Conservation (phyloP, 2,329 filamentous ascomycete genomes). For the Leptographium radiaticola region DNA sequence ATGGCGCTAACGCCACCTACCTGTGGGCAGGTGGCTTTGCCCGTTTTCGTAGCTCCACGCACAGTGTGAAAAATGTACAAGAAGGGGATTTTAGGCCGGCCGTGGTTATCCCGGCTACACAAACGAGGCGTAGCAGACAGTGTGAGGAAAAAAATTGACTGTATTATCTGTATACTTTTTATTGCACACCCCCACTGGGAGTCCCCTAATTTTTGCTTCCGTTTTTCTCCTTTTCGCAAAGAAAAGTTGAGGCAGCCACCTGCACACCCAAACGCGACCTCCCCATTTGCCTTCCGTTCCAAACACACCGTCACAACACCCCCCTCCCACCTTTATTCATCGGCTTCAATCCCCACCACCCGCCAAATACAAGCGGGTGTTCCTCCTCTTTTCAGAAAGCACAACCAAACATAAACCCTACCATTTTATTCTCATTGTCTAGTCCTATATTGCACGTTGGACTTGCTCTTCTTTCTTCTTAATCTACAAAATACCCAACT, state of each 20-base stretch:
- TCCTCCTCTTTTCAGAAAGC: slow-evolving; percentile 1
- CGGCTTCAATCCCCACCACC: slow-evolving; percentile 1
- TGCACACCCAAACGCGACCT: not conserved
- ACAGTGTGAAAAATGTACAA: not conserved
- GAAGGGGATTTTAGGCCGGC: not conserved
- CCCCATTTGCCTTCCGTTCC: not conserved
- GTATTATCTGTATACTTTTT: not conserved
- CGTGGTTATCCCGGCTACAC: too few relatives aligned
- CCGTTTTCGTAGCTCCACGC: not conserved
- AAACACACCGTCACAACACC: not conserved
- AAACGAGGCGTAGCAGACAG: too few relatives aligned
- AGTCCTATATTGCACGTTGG: not conserved
- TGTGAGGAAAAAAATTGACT: not conserved
- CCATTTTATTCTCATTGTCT: not conserved
- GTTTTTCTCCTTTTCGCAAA: not conserved
- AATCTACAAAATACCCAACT: not conserved
- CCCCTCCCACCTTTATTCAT: not conserved
- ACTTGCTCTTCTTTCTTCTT: not conserved
- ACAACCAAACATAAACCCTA: not conserved
- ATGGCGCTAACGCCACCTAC: not conserved
- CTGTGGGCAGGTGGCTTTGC: too few relatives aligned
- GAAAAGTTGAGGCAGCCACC: not conserved
- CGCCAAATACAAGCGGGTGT: not conserved
- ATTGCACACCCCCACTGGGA: not conserved
- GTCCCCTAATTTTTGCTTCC: not conserved